Base-by-base conservation (phyloP, 306 rosid species). In the Cucumis cinereus region DNA sequence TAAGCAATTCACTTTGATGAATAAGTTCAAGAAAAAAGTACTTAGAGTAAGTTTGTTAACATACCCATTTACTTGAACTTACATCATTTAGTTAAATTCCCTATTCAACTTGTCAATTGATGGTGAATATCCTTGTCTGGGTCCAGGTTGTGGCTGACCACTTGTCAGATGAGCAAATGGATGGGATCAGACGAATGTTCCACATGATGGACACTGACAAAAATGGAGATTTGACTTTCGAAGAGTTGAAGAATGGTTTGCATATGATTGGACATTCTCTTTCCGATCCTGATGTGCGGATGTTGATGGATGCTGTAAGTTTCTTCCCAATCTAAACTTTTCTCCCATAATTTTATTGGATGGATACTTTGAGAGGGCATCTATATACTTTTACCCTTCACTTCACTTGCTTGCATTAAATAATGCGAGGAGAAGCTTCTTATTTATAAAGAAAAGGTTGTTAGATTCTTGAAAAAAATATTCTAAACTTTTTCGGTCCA, bases 1-100 rank as follows among this genome's bases (percentile, higher is more conserved):
- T 84, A 94, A 90, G 79, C 97, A 91, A 74, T 94, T 94, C 88
- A 84, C 92, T 52, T 40, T 94, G 87, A 91, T 94, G 96, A 94
- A 90, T 71, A 91, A 88, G 81, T 91, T 94, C 84, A 94, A 94
- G 88, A 91, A 88, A 88, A 94, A 87, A 63, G 98, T 89, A 77
- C 98, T 91, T 26, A 87, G 94, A 85, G 98, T 90, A 90, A 82
- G 92, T 85, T 82, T 61, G 17, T 28, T 5, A 45, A 33, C 41
- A 28, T 14, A 64, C 16, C 20, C 53, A 28, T 55, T 76, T 53
- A 16, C 22, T 33, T 9, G 1, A 33, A 35, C 41, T 17, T 16
- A 68, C 17, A 6, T 40, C 43, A 33, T 22, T 43, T 13, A 26
- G 1, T 15, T 60, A 61, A 43, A 45, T 47, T 23, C 50, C 22